Conservation (phyloP, 2,329 filamentous ascomycete genomes). For the Graphilbum ipis-grandicollis region DNA sequence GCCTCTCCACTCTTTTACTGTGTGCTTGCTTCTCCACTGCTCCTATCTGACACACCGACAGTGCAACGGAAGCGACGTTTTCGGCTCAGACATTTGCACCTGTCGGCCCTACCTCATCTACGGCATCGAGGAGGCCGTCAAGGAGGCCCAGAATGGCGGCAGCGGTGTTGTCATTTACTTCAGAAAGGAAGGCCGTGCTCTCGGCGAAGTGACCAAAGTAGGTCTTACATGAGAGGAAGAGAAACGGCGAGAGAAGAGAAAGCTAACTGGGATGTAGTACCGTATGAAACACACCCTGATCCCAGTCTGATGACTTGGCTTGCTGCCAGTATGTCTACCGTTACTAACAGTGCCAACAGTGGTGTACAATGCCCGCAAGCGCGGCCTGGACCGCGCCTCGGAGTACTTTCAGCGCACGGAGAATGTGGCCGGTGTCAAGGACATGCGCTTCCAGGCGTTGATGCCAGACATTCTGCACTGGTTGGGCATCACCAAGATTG, state of each 20-base stretch:
- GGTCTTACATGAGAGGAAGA: conserved; percentile 15
- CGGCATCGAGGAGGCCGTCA: conserved; percentile 93
- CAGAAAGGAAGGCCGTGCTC: conserved; percentile 85
- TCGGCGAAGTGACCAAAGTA: conserved; percentile 93
- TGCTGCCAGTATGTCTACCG: too few relatives aligned
- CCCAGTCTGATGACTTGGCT: too few relatives aligned
- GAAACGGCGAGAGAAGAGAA: too few relatives aligned
- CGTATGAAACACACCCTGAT: too few relatives aligned
- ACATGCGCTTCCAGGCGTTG: conserved; percentile 92
- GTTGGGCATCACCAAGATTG: conserved; percentile 97
- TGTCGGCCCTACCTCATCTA: conserved; percentile 92
- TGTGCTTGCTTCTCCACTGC: too few relatives aligned
- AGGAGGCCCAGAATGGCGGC: conserved; percentile 86
- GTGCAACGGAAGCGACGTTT: conserved; percentile 95
- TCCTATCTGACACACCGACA: too few relatives aligned
- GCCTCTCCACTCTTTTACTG: too few relatives aligned
- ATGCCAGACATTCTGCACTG: conserved; percentile 98
- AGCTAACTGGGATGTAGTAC: too few relatives aligned
- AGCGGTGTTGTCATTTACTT: conserved; percentile 97
- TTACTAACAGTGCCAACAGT: conserved; percentile 20
- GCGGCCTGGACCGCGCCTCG: conserved; percentile 61
- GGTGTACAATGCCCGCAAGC: conserved; percentile 66
- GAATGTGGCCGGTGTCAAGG: conserved; percentile 92
- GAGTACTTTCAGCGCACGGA: conserved; percentile 97
- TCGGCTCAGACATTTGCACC: conserved; percentile 94